Evolutionary conservation across 306 rosid species (phyloP), one percentile per base, ranked within the genome.

Genomic region (Castanea sativa): DNA sequence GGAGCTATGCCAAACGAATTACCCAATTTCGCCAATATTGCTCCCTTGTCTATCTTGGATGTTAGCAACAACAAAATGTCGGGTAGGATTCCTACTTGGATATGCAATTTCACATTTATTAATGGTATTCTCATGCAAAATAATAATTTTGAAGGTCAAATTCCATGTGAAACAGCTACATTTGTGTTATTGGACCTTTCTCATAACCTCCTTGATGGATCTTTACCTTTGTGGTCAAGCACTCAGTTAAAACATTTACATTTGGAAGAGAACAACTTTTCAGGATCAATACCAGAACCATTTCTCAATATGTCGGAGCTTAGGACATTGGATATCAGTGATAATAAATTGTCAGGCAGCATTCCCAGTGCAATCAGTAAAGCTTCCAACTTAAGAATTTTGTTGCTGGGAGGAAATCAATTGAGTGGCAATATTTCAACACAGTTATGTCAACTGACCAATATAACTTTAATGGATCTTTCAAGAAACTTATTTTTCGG

Each of bases 21-120:
- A 0, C 23, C 4, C 12, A 1, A 3, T 6, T 8, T 9, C 13
- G 0, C 0, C 9, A 0, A 2, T 6, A 0, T 1, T 6, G 0
- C 0, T 25, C 2, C 0, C 1, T 25, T 25, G 27, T 0, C 1
- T 4, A 0, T 5, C 21, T 60, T 60, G 2, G 68, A 60, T 60
- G 14, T 60, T 60, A 7, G 19, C 8, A 60, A 59, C 65, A 59
- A 60, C 9, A 60, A 0, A 1, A 4, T 76, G 32, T 33, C 69
- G 1, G 75, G 75, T 3, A 33, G 12, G 23, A 33, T 77, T 69
- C 69, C n/a, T 3, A 0, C 10, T 38, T 38, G 10, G 10, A 38
- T 38, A 38, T 38, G 43, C 43, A 38, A 38, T 0, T 1, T 0
- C 2, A 0, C 5, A 38, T 0, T 0, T 0, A 1, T 0, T 12